These are phyloP conservation scores for Nemophila menziesii DNA, from an alignment of 257 asterid genomes.

Conservation along the genomic window DNA sequence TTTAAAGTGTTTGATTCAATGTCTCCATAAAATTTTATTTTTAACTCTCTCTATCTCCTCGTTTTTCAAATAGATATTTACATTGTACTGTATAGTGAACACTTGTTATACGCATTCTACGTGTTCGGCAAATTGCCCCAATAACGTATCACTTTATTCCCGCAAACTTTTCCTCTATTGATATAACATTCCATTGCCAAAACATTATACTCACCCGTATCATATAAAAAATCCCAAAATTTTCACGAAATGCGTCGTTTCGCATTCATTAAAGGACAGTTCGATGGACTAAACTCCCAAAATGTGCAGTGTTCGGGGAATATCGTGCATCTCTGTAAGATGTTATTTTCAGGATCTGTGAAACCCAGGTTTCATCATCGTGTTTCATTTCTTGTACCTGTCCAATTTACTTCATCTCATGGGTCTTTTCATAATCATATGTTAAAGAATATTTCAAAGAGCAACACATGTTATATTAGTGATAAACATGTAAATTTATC, in stretches of 20 bases:
- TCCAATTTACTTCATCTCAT: constrained; percentile 6
- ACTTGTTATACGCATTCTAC: constrained; percentile 8
- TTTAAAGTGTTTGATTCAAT: too few species aligned
- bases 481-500: not conserved
- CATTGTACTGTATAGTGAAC: not conserved
- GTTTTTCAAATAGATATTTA: too few species aligned
- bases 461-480: constrained; percentile 4
- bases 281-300: not conserved
- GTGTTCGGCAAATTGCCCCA: constrained; percentile 52
- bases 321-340: constrained; percentile 20
- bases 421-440: constrained; percentile 1
- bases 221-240: not conserved
- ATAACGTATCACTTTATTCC: not conserved
- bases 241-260: not conserved
- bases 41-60: too few species aligned
- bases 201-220: not conserved
- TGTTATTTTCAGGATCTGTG: constrained; percentile 6
- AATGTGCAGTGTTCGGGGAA: not conserved
- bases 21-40: too few species aligned
- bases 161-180: not conserved
- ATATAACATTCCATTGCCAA: constrained; percentile 3
- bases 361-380: constrained; percentile 9
- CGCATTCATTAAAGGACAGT: not conserved
- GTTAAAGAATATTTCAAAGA: not conserved
- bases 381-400: constrained; percentile 4